phyloP scores from a whole-genome alignment of 768 basidiomycete genomes.

The Auricularia cornea region DNA sequence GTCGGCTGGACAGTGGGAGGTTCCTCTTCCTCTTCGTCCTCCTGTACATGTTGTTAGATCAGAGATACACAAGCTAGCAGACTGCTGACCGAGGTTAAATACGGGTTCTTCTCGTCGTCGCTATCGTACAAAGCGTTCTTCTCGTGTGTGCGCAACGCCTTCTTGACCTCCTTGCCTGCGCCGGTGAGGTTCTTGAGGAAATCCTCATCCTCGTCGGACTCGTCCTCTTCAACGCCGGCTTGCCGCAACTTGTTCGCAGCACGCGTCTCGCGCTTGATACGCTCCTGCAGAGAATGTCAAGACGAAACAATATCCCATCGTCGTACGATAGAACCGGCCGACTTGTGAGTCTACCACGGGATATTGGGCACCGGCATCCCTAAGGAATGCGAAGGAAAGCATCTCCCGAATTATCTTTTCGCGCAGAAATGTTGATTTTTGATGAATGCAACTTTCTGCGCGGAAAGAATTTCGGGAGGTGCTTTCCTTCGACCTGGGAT shows the following conservation, averaged over 20 bases:
- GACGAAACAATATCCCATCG: not conserved
- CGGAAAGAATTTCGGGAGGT: too few species aligned
- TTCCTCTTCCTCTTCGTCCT: not conserved
- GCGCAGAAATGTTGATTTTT: too few species aligned
- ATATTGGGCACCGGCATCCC: too few species aligned
- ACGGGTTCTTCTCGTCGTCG: slow-evolving; percentile 62
- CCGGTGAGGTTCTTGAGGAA: slow-evolving; percentile 34
- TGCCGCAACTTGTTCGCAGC: slow-evolving; percentile 67
- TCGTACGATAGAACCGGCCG: too few species aligned
- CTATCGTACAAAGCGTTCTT: slow-evolving; percentile 71
- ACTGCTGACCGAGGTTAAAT: slow-evolving; percentile 45
- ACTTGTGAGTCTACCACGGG: too few species aligned
- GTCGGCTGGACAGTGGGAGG: not conserved
- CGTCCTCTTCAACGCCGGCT: slow-evolving; percentile 61
- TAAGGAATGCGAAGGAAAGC: too few species aligned
- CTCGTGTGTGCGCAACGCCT: slow-evolving; percentile 76
- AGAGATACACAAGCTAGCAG: not conserved
- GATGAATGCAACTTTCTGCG: too few species aligned
- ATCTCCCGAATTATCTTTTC: too few species aligned
- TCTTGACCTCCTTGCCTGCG: slow-evolving; percentile 75
- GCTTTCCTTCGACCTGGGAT: too few species aligned
- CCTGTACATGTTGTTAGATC: not conserved
- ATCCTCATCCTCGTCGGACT: slow-evolving; percentile 54
- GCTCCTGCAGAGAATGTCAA: slow-evolving; percentile 59
- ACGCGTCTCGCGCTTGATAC: slow-evolving; percentile 75